Evolutionary conservation across 2,329 filamentous ascomycete genomes (phyloP), one percentile per base, ranked within the genome.

Genomic region (Alternaria triticimaculans): DNA sequence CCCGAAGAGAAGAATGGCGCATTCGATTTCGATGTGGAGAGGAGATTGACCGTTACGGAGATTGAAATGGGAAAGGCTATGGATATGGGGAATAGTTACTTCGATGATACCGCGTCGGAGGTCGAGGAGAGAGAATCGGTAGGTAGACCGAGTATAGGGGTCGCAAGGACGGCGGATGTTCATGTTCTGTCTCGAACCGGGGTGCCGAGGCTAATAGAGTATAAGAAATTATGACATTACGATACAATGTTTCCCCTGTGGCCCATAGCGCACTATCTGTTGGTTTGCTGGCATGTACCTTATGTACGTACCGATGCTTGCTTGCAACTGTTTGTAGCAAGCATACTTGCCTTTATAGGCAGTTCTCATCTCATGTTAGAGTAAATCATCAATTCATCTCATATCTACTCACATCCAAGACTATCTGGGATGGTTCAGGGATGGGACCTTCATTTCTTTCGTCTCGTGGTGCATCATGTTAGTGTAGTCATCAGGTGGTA

Each of bases 51-150:
- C 20, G 46, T 44, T 43, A 37, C 54, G 14, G 60, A 63, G 48
- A 43, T 21, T 18, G 60, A 63, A 10, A 55, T 63, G 43, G 60
- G 57, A 14, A 41, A 55, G 23, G 60, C 25, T 8, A 44, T 60
- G 12, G 49, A 43, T 15, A 44, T 63, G 23, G 41, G 12, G 11
- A 54, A 18, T 3, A 62, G 50, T 33, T 69, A 66, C 46, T 71
- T 64, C 41, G 65, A 71, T 12, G 64, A 68, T 26, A 56, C 49
- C 14, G 23, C 60, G 44, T 67, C 64, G 14, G 70, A 65, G 30
- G 60, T 56, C 11, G 63, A 67, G 12, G 49, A 59, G n/a, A 50
- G 53, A 8, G 33, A 46, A n/a, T 18, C 25, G 30, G 44, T 45
- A 33, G 49, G 49, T 23, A 57, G 15, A 46, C 33, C 21, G 23